These are phyloP conservation scores for Talaromyces funiculosus DNA, from an alignment of 2,329 filamentous ascomycete species.

Conservation along the genomic window DNA sequence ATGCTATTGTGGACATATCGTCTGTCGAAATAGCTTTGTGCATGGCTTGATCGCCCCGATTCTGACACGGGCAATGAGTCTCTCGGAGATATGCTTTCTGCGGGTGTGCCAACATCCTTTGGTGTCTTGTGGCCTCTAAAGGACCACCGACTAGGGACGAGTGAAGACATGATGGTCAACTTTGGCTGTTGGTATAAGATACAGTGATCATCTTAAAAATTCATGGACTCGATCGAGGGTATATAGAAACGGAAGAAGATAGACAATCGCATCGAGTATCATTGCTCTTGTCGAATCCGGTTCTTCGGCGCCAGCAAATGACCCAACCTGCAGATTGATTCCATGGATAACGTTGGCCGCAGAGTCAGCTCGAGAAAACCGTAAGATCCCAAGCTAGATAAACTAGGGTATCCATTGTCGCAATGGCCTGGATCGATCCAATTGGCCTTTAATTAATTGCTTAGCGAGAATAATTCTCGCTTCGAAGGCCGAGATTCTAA, in stretches of 20 bases:
- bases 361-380: background rate
- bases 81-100: background rate
- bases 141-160: slow-evolving; percentile 5
- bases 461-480: background rate
- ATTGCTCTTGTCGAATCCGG: background rate
- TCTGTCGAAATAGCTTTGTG: background rate
- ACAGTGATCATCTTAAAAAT: background rate
- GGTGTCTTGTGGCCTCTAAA: background rate
- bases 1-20: slow-evolving; percentile 13
- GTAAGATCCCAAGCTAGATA: background rate
- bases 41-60: slow-evolving; percentile 3
- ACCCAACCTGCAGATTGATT: background rate
- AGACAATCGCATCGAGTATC: background rate
- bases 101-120: background rate
- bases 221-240: background rate
- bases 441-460: background rate
- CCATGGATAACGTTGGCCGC: background rate
- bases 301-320: background rate
- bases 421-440: background rate
- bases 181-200: background rate
- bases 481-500: background rate
- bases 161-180: slow-evolving; percentile 6
- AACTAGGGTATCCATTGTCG: background rate
- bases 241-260: background rate
- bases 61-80: slow-evolving; percentile 4